Conservation (phyloP, 208 protist genomes). For the Acanthamoeba healyi region DNA sequence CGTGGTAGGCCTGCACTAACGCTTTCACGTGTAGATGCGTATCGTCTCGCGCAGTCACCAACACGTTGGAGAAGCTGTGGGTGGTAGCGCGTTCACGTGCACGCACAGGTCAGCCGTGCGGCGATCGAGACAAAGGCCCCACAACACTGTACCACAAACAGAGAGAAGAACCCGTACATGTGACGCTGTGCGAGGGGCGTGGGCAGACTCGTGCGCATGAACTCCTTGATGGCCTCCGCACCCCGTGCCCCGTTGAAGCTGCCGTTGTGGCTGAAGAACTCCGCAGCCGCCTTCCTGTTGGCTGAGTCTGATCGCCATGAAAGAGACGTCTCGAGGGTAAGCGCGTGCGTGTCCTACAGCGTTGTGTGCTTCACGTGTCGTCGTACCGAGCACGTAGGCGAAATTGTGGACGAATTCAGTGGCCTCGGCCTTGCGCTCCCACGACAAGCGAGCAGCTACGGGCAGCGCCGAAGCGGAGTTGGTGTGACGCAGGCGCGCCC, state of each 20-base stretch:
- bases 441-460: neutral
- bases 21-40: slow-evolving; percentile 2
- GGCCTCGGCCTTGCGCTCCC: slow-evolving; percentile 22
- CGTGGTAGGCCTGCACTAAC: neutral
- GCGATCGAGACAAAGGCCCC: too few species aligned
- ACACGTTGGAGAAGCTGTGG: neutral
- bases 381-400: neutral
- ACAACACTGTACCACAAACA: neutral
- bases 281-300: neutral
- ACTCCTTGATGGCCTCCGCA: neutral
- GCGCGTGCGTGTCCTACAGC: neutral
- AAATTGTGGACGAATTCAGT: slow-evolving; percentile 28
- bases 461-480: neutral
- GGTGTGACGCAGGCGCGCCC: neutral
- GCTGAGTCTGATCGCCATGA: neutral
- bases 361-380: neutral
- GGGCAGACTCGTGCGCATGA: neutral
- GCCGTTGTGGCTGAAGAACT: neutral
- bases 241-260: slow-evolving; percentile 6
- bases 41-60: neutral
- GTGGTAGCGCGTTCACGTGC: neutral
- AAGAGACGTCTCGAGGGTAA: neutral
- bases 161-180: neutral
- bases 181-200: neutral
- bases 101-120: neutral